Conservation (phyloP, 805 yeast species). For the Monosporozyma servazzii region DNA sequence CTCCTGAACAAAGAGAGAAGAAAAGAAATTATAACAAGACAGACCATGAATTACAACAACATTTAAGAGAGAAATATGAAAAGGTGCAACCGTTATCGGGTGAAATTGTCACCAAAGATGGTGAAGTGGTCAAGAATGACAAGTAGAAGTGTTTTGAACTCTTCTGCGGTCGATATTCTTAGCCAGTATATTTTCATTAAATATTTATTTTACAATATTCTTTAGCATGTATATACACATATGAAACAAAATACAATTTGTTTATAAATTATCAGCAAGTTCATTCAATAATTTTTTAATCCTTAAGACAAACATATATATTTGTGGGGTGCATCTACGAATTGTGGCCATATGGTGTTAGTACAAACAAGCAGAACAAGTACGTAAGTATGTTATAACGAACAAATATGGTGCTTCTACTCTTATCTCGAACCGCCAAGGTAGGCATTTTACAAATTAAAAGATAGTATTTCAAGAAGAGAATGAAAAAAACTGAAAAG, state of each 20-base stretch:
- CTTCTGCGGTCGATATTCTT: too few species aligned
- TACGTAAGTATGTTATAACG: too few species aligned
- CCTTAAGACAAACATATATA: too few species aligned
- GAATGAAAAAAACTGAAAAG: background rate
- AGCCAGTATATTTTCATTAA: too few species aligned
- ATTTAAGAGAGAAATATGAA: slow-evolving; percentile 48
- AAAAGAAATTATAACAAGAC: slow-evolving; percentile 45
- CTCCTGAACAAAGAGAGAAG: slow-evolving; percentile 30
- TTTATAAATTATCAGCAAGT: background rate
- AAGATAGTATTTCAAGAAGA: background rate
- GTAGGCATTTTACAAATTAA: background rate
- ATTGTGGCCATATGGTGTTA: too few species aligned
- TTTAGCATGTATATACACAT: background rate
- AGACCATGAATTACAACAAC: slow-evolving; percentile 60
- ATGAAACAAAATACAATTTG: too few species aligned
- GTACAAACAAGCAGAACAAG: too few species aligned
- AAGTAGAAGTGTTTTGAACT: background rate
- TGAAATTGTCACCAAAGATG: slow-evolving; percentile 37
- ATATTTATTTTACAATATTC: background rate
- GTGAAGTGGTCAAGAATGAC: slow-evolving; percentile 12
- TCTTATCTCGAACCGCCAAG: too few species aligned
- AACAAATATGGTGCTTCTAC: too few species aligned
- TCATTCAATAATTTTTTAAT: too few species aligned
- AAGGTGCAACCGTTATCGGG: slow-evolving; percentile 57
- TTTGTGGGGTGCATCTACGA: too few species aligned